Conservation (phyloP, 805 yeast genomes). For the Tetrapisispora taiwanensis region DNA sequence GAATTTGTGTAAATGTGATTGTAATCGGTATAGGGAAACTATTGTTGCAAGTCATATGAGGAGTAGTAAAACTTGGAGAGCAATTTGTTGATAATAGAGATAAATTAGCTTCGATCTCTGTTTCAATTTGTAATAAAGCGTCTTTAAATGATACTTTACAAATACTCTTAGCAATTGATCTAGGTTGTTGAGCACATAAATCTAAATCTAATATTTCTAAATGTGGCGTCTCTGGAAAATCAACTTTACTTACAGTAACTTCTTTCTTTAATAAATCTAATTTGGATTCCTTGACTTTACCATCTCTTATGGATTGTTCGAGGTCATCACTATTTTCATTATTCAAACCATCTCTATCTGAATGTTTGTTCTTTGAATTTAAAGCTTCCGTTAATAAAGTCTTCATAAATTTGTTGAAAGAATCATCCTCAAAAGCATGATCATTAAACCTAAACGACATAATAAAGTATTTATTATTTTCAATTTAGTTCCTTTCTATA, state of each 20-base stretch:
- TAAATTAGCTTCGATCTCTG: conserved; percentile 29
- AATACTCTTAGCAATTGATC: conserved; percentile 27
- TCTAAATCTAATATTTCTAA: conserved; percentile 28
- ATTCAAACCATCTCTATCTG: neutral
- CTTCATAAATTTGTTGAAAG: conserved; percentile 20
- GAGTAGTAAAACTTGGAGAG: conserved; percentile 25
- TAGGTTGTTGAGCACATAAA: conserved; percentile 22
- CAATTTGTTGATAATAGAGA: conserved; percentile 20
- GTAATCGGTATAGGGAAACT: conserved; percentile 29
- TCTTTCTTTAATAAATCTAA: conserved; percentile 14
- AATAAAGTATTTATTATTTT: too few species aligned
- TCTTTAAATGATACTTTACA: conserved; percentile 27
- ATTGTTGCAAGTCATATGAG: conserved; percentile 25
- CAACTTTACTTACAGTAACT: conserved; percentile 23
- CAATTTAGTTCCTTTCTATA: too few species aligned
- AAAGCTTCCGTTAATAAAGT: conserved; percentile 18
- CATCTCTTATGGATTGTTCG: neutral
- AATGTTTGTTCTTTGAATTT: conserved; percentile 9
- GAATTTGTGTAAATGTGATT: conserved; percentile 26
- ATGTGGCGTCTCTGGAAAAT: conserved; percentile 24
- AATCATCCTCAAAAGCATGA: conserved; percentile 18
- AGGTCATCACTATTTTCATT: neutral
- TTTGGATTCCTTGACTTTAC: conserved; percentile 2
- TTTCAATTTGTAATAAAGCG: conserved; percentile 26
- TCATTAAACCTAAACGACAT: conserved; percentile 25